Evolutionary conservation across 768 basidiomycete species (phyloP).

Genomic region (Myochromella boudieri): DNA sequence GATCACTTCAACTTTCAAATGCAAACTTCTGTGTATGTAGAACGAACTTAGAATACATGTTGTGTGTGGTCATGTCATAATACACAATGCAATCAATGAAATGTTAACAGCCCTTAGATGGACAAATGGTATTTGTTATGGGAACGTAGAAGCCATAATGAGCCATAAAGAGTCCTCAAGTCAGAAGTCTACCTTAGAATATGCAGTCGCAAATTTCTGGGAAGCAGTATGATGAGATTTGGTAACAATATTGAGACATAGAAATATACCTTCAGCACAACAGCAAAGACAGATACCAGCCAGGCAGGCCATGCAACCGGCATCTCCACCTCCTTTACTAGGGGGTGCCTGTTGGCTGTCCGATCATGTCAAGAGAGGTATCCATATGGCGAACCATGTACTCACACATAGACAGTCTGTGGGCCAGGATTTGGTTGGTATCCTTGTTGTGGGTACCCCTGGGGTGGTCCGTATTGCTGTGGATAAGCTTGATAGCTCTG

Average conservation of each 20-base stretch:
- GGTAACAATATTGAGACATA: background rate
- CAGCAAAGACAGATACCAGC: conserved; percentile 66
- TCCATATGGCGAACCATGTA: background rate
- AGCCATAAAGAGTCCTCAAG: conserved; percentile 4
- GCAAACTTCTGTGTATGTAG: conserved; percentile 1
- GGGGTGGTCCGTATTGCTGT: conserved; percentile 37
- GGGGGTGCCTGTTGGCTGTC: conserved; percentile 48
- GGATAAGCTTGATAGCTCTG: conserved; percentile 56
- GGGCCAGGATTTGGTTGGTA: conserved; percentile 56
- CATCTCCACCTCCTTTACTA: conserved; percentile 41
- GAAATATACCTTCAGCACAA: conserved; percentile 70
- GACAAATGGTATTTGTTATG: conserved; percentile 1
- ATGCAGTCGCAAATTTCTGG: conserved; percentile 77
- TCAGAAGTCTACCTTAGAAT: conserved; percentile 35
- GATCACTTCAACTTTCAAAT: conserved; percentile 9
- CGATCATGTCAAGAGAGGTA: background rate
- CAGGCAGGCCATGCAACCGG: conserved; percentile 63
- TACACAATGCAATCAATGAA: background rate
- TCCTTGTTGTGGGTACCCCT: conserved; percentile 50
- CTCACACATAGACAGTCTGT: conserved; percentile 81
- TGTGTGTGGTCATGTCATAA: background rate
- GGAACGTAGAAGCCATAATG: conserved; percentile 2
- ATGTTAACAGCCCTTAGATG: background rate
- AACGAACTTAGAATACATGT: background rate
- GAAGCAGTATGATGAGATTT: background rate